Evolutionary conservation across 768 basidiomycete genomes (phyloP).

Genomic region (Mycena leptocephala): DNA sequence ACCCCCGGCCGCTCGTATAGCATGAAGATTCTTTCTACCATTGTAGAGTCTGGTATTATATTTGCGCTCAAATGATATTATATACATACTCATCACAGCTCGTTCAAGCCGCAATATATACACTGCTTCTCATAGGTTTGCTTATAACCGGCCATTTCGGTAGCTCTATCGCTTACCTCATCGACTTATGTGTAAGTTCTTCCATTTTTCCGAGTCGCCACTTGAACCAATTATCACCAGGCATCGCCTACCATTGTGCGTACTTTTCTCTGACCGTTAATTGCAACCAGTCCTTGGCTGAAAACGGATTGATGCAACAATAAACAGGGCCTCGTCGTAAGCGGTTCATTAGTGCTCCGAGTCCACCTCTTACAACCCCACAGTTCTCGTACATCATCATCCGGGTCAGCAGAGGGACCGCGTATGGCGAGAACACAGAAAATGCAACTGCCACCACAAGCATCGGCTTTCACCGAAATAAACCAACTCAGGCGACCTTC

Average conservation of each 20-base stretch:
- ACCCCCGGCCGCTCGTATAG: not conserved
- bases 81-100: too few species aligned
- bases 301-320: too few species aligned
- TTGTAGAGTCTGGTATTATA: conserved; percentile 19
- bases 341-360: too few species aligned
- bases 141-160: not conserved
- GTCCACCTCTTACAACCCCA: too few species aligned
- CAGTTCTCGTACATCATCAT: not conserved
- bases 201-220: not conserved
- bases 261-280: too few species aligned
- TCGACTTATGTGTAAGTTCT: not conserved
- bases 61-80: too few species aligned
- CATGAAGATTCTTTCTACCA: not conserved
- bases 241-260: conserved; percentile 1
- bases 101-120: too few species aligned
- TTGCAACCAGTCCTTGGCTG: too few species aligned
- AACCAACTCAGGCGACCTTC: not conserved
- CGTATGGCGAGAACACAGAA: not conserved
- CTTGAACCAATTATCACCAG: not conserved
- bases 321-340: not conserved
- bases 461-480: not conserved
- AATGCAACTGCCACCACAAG: not conserved
- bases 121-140: not conserved
- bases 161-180: not conserved
- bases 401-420: not conserved